These are phyloP conservation scores for Pseudonitzschia pungens DNA, from an alignment of 108 stramenopile species.

Conservation along the genomic window DNA sequence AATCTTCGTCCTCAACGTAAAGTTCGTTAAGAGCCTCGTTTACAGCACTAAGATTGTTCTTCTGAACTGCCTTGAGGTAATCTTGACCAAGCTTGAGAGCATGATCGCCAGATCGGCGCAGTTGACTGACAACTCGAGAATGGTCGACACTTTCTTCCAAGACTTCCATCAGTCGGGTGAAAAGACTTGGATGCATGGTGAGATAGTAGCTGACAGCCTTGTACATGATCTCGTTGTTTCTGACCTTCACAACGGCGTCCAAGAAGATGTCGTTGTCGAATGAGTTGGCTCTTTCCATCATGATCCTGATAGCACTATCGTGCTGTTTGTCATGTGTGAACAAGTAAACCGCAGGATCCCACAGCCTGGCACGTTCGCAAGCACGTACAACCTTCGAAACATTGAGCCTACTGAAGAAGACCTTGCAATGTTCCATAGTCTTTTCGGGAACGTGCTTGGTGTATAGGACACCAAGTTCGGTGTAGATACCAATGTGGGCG, in stretches of 20 bases:
- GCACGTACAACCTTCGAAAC: conserved; percentile 97
- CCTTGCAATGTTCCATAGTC: conserved; percentile 99
- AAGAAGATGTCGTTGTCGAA: conserved; percentile 97
- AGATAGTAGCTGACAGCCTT: conserved; percentile 97
- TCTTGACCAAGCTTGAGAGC: conserved; percentile 87
- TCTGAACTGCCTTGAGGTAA: conserved; percentile 97
- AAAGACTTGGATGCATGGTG: conserved; percentile 82
- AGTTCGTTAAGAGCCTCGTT: conserved; percentile 99
- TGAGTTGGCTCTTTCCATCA: conserved; percentile 95
- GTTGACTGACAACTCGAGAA: conserved; percentile 95
- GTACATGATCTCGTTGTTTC: conserved; percentile 98
- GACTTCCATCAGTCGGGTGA: conserved; percentile 93
- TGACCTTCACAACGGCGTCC: conserved; percentile 94
- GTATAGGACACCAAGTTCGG: conserved; percentile 99
- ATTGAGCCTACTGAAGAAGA: conserved; percentile 97
- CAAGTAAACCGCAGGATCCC: conserved; percentile 94
- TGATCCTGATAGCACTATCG: conserved; percentile 97
- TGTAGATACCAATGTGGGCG: conserved; percentile 99
- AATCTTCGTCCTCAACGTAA: conserved; percentile 98
- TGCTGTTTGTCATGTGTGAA: conserved; percentile 97
- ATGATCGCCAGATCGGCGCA: conserved; percentile 93
- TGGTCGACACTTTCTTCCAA: conserved; percentile 95
- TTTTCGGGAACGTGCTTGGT: conserved; percentile 97
- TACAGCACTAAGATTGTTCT: conserved; percentile 94
- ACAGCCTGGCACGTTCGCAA: conserved; percentile 96